phyloP scores from a whole-genome alignment of 2,329 filamentous ascomycete genomes.

The Microdochium paspali region DNA sequence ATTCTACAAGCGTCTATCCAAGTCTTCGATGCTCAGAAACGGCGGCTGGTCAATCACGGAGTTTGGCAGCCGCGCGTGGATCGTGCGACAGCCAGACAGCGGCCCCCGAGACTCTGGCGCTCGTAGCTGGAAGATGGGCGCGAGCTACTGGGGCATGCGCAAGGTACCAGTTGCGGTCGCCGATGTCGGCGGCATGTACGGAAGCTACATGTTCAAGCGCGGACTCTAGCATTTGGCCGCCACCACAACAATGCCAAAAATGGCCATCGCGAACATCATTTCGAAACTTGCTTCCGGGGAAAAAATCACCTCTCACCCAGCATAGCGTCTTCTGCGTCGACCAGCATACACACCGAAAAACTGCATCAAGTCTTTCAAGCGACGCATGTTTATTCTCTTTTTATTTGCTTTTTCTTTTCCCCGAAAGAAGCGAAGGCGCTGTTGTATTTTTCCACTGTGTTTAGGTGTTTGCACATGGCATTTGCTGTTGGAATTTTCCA shows the following conservation, averaged over 20 bases:
- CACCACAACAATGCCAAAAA: not conserved
- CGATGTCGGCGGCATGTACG: slow-evolving; percentile 92
- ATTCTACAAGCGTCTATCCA: slow-evolving; percentile 54
- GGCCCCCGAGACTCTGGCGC: slow-evolving; percentile 43
- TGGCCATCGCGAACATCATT: no score
- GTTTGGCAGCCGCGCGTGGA: slow-evolving; percentile 54
- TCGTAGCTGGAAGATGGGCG: slow-evolving; percentile 74
- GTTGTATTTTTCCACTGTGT: no score
- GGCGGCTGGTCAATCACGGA: slow-evolving; percentile 65
- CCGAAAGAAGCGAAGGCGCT: no score
- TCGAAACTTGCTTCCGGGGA: no score
- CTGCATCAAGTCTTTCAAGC: no score
- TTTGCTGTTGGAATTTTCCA: no score
- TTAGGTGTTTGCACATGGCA: no score
- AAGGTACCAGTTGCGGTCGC: slow-evolving; percentile 87
- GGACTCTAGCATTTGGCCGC: slow-evolving; percentile 29
- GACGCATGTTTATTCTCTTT: no score
- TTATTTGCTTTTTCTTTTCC: no score
- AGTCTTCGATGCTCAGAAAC: slow-evolving; percentile 49
- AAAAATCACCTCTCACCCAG: no score
- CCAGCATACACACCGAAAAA: no score
- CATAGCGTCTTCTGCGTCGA: no score
- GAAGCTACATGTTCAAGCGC: slow-evolving; percentile 56
- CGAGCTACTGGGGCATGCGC: slow-evolving; percentile 75
- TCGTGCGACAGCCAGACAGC: slow-evolving; percentile 45